Evolutionary conservation across 208 protist species (phyloP).

Genomic region (Naegleria gruberi): DNA sequence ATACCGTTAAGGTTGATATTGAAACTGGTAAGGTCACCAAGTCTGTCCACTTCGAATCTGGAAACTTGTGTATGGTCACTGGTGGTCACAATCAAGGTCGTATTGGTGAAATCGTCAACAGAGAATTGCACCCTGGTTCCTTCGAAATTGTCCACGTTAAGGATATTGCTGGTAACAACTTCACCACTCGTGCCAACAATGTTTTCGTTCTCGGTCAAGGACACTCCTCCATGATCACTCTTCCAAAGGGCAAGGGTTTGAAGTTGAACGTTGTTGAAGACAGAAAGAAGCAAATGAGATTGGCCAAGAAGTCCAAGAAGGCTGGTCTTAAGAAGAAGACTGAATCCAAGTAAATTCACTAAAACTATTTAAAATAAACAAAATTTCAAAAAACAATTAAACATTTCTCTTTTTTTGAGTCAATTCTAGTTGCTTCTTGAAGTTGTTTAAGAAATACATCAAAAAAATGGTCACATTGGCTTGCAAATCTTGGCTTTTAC

Average conservation of each 20-base stretch:
- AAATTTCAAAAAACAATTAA: background rate
- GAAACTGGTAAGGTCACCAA: conserved; percentile 83
- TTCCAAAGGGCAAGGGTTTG: conserved; percentile 92
- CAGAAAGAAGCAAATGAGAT: background rate
- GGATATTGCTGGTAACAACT: conserved; percentile 76
- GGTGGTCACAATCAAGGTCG: conserved; percentile 94
- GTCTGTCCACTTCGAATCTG: conserved; percentile 64
- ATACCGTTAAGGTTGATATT: conserved; percentile 95
- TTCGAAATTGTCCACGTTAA: conserved; percentile 96
- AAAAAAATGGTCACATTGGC: background rate
- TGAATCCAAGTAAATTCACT: background rate
- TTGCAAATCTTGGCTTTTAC: background rate
- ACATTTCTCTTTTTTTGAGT: too few species aligned
- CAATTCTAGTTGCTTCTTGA: too few species aligned
- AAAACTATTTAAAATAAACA: background rate
- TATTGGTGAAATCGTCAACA: conserved; percentile 87
- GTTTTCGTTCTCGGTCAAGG: conserved; percentile 96
- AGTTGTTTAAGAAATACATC: too few species aligned
- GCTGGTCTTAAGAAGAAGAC: background rate
- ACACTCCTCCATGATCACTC: conserved; percentile 70
- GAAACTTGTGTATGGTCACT: conserved; percentile 91
- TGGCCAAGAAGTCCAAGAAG: background rate
- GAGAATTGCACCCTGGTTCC: conserved; percentile 85
- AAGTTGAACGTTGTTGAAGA: conserved; percentile 24
- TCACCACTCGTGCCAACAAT: conserved; percentile 95